Conservation (phyloP, 768 basidiomycete species). For the Mycena albidolilacea region DNA sequence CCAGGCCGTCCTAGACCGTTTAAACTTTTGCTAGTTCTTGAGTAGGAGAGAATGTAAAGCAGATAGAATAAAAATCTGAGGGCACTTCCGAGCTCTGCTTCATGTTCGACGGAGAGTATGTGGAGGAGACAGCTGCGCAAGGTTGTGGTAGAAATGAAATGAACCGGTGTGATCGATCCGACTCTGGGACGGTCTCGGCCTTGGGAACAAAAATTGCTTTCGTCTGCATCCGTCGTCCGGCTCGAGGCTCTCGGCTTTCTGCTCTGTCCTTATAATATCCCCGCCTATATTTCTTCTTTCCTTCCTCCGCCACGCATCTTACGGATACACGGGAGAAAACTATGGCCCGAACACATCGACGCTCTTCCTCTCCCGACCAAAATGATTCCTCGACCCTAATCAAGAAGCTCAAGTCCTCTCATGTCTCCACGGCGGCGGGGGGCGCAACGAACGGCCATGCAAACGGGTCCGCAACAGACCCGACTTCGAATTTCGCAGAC, state of each 20-base stretch:
- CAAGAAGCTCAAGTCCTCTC: constrained; percentile 50
- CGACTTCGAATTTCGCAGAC: constrained; percentile 61
- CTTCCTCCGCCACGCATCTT: not conserved
- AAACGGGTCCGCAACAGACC: constrained; percentile 46
- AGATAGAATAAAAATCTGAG: not conserved
- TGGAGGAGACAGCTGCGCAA: not conserved
- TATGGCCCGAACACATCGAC: constrained; percentile 50
- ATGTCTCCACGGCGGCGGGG: constrained; percentile 35
- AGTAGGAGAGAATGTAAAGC: not conserved
- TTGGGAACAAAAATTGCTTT: not conserved
- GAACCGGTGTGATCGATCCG: not conserved
- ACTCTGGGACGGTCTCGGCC: not conserved
- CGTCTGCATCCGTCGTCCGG: constrained; percentile 11
- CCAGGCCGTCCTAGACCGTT: not conserved
- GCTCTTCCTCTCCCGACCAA: constrained; percentile 45
- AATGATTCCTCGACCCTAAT: constrained; percentile 34
- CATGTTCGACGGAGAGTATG: not conserved
- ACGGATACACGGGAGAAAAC: constrained; percentile 14
- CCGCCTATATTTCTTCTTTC: not conserved
- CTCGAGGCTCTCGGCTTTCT: constrained; percentile 17
- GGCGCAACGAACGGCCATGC: constrained; percentile 18
- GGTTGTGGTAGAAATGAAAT: not conserved
- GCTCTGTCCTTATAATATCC: constrained; percentile 23
- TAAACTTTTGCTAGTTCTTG: not conserved
- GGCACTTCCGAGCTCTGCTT: not conserved